Evolutionary conservation across 495 filamentous ascomycete genomes (phyloP), one percentile per base, ranked within the genome.

Genomic region (Polyplosphaeria fusca): DNA sequence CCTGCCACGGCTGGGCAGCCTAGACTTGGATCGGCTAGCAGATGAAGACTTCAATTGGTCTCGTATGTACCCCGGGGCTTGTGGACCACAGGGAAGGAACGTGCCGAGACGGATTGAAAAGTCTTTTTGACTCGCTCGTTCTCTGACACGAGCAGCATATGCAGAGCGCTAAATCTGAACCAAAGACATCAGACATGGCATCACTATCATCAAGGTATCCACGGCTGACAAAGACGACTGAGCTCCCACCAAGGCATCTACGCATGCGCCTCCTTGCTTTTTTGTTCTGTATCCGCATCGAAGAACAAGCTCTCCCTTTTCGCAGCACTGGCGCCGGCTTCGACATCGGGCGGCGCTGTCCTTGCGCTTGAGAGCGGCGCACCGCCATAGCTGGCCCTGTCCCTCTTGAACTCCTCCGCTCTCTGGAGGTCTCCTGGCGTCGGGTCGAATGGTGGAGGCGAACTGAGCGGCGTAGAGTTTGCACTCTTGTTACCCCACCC

Each of bases 231-330:
- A n/a, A n/a, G n/a, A n/a, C n/a, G n/a, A n/a, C n/a, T n/a, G n/a
- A n/a, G n/a, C n/a, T n/a, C n/a, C n/a, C n/a, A n/a, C n/a, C n/a
- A 35, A 35, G 7, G 30, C 30, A 35, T 7, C 14, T 14, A 35
- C 30, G 30, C 7, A 42, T 42, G 9, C 7, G 39, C 19, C 39
- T 20, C 19, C 39, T 42, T 42, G 5, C 39, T 42, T 19, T 42
- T 42, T 43, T 58, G 20, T 16, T 56, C 46, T 42, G 47, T 60
- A 40, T 60, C 56, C 28, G 56, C 56, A 45, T 60, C 56, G 24
- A 60, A 60, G 35, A 60, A 51, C 27, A 60, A 9, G 20, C 48
- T 53, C 22, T 60, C 56, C n/a, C 56, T 52, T 24, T 48, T 37
- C 47, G 27, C 22, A 1, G 39, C 7, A 35, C n/a, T 20, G 11